Base-by-base conservation (phyloP, 108 stramenopile species). In the Pelagomonas calceolata region DNA sequence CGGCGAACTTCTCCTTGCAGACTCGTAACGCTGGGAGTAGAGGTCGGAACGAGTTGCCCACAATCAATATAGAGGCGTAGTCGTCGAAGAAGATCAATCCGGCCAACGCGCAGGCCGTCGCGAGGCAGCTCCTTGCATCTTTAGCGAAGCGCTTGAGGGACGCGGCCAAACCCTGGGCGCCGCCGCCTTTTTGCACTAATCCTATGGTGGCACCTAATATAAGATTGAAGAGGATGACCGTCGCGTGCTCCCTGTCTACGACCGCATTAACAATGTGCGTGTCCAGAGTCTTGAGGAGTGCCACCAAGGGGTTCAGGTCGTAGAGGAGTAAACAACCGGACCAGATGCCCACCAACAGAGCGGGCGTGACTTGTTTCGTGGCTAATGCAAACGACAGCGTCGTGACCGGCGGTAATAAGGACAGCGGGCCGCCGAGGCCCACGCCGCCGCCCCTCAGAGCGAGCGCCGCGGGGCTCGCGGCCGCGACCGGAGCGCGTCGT, bases 1-100 rank as follows among this genome's bases (percentile, higher is more conserved):
- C 74, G 36, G 76, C 76, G 30, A 77, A 76, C 37, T 77, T 77
- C 21, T 68, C 75, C 31, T 30, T 74, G 36, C 75, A 75, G 69
- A 77, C 74, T 69, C 75, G 65, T 12, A 18, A 33, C 15, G 74
- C 36, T 15, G 34, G 34, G 14, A 66, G 32, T 35, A 66, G 17
- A 16, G 70, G 63, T 17, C 63, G 70, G 32, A 71, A 32, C 16
- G 70, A 75, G 75, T 77, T 75, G 12, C 76, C 76, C 1, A 77
- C 76, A 66, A 77, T 77, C 35, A 77, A 70, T n/a, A 76, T 77
- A 70, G 71, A 75, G 14, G 76, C 74, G 34, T 77, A 77, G 71
- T 77, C 76, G 71, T 77, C 76, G 71, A 77, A 77, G 71, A 77
- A 77, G 29, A 75, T 75, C 4, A 77, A 70, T 29, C 69, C 34